Base-by-base conservation (phyloP, 192 early-diverging fungal species). In the Helicostylum pulchrum region DNA sequence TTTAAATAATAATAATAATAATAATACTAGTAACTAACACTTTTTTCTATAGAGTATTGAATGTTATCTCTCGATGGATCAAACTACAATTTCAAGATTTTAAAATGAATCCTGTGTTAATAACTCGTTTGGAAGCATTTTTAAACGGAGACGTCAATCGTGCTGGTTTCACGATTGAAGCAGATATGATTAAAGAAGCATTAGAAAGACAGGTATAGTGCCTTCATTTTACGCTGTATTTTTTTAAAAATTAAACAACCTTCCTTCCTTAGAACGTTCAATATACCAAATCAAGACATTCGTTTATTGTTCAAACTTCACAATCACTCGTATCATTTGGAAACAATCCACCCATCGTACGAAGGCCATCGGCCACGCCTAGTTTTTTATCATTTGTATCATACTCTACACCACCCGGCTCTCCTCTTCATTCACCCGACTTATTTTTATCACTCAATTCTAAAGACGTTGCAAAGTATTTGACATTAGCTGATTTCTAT, bases 51-150 rank as follows among this genome's bases (percentile, higher is more conserved):
- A 87, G 80, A 45, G 79, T 87, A 12, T 62, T 89, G 0, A 75
- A 75, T 47, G 82, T 89, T 0, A 53, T 89, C 20, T 53, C 77
- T n/a, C 77, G 87, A 11, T 89, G 87, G 87, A 73, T 87, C 10
- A 75, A 77, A 54, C 53, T 89, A 0, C 80, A 84, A 46, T 82
- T 72, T 47, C 79, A 89, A 56, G 82, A 87, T 51, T 85, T 89
- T 67, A 76, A 72, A 12, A 71, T 49, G 2, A 74, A 83, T 51
- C 48, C 53, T 1, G 50, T 54, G 9, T 67, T 87, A 3, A 68
- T 73, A 4, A 73, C 75, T 14, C 54, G 67, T 8, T 54, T 89
- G 6, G 75, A 73, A 44, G 65, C 47, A 11, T 89, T 89, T 49
- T 64, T 87, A 58, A 71, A 66, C 30, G 61, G 67, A 23, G 77